Evolutionary conservation across 2,329 filamentous ascomycete genomes (phyloP), one percentile per base, ranked within the genome.

Genomic region (Neofusicoccum sp.): DNA sequence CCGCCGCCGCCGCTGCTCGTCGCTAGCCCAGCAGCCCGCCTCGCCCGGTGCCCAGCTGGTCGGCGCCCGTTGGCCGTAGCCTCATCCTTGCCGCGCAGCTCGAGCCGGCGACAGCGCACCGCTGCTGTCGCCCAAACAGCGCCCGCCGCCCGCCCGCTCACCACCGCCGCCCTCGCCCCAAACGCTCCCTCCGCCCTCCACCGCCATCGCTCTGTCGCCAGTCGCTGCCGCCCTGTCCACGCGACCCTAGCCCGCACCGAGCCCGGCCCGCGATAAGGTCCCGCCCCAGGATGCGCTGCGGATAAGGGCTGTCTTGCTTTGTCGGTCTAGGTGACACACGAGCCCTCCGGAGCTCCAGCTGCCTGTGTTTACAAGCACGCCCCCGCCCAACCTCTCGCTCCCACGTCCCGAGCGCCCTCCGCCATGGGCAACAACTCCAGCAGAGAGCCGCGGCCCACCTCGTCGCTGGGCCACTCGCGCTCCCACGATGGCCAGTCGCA

Each of bases 401-500:
- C 4, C 11, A 6, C 33, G 22, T 45, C 47, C 3, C 12, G n/a
- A 54, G 29, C 39, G 34, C 16, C 39, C 34, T 8, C 22, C 44
- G 70, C 52, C 43, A 79, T 83, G 80, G 80, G 80, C 45, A 83
- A 81, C 72, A 81, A 75, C 70, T 78, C 80, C 63, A 79, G 74
- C 65, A 82, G 80, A 70, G 80, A 83, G 67, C 69, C 77, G 56
- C 77, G 76, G 29, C 72, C 76, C n/a, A 66, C 61, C 37, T 69
- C 73, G 41, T 69, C 72, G 43, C 67, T 71, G 50, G 72, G 73
- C 56, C 73, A 75, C 31, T 71, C 72, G 44, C n/a, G 54, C 28
- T 58, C 54, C 31, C 54, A 58, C 54, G 54, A 58, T 45, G 73
- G 74, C 37, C 73, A 73, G 34, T 54, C 73, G 71, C 65, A 73